Conservation (phyloP, 306 rosid genomes). For the Fagus sylvatica region DNA sequence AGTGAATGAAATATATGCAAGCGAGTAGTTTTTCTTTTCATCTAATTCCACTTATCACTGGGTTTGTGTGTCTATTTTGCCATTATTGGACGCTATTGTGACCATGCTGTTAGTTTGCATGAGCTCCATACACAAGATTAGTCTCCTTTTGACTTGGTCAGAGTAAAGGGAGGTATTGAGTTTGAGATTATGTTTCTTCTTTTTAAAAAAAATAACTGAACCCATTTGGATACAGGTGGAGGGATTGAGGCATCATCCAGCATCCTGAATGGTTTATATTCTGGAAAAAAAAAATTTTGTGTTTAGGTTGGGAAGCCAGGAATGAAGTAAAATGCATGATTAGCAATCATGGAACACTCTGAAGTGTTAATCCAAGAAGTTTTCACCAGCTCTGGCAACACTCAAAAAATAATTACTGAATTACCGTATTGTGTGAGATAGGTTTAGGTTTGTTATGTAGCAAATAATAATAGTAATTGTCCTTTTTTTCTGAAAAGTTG, state of each 20-base stretch:
- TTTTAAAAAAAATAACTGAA: not conserved
- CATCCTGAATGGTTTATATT: not conserved
- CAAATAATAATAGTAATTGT: not conserved
- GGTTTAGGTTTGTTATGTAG: not conserved
- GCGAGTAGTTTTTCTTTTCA: not conserved
- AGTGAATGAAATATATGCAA: not conserved
- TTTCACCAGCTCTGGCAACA: not conserved
- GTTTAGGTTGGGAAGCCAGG: not conserved
- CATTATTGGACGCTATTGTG: not conserved
- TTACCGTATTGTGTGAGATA: not conserved
- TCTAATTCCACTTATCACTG: not conserved
- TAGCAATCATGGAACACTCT: not conserved
- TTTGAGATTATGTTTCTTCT: not conserved
- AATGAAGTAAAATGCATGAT: not conserved
- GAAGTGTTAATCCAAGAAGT: not conserved
- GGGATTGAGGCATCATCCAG: not conserved
- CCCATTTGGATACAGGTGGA: not conserved
- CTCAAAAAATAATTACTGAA: not conserved
- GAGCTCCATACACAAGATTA: not conserved
- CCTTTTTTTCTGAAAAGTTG: no score
- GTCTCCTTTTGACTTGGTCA: not conserved
- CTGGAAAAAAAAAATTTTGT: not conserved
- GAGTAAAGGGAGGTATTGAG: not conserved
- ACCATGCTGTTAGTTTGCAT: not conserved
- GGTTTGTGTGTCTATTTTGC: not conserved